These are phyloP conservation scores for Malus hybrid DNA, from an alignment of 331 rosid species.

Conservation along the genomic window DNA sequence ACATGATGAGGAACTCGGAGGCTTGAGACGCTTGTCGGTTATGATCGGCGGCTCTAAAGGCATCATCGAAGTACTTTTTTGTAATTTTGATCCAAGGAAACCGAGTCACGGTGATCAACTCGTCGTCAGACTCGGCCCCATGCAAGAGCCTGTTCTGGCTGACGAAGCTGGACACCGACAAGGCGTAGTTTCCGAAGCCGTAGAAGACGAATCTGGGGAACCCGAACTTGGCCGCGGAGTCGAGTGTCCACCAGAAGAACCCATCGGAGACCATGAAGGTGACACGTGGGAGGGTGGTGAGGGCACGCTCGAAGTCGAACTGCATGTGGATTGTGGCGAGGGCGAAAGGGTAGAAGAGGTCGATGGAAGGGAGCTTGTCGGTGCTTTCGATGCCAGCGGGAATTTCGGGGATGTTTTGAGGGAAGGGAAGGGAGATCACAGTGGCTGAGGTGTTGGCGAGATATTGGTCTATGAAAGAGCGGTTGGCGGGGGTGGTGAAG, in stretches of 20 bases:
- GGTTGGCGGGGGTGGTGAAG: slow-evolving; percentile 44
- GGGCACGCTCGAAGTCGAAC: slow-evolving; percentile 32
- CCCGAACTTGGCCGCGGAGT: slow-evolving; percentile 32
- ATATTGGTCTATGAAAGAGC: slow-evolving; percentile 23
- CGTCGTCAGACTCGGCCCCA: slow-evolving; percentile 11
- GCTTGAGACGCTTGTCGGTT: not conserved
- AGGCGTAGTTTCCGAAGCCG: slow-evolving; percentile 28
- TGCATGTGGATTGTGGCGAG: slow-evolving; percentile 31
- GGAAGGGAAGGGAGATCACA: slow-evolving; percentile 31
- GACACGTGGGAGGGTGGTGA: slow-evolving; percentile 26
- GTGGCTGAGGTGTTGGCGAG: slow-evolving; percentile 24
- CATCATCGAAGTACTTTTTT: slow-evolving; percentile 13
- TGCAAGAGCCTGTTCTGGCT: not conserved
- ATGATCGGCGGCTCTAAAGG: not conserved
- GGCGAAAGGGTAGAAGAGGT: slow-evolving; percentile 28
- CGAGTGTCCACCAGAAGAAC: slow-evolving; percentile 68
- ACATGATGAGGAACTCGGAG: not conserved
- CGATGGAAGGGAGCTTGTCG: slow-evolving; percentile 38
- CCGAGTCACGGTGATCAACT: slow-evolving; percentile 13
- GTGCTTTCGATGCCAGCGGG: slow-evolving; percentile 43
- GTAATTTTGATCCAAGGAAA: slow-evolving; percentile 46
- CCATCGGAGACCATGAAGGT: slow-evolving; percentile 52
- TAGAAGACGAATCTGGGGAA: slow-evolving; percentile 23
- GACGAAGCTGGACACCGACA: not conserved
- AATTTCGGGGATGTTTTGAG: slow-evolving; percentile 19